Percentiles rank a stretch among this genome's conserved stretches.
phyloP scores from a whole-genome alignment of 2,329 filamentous ascomycete species.

The Sporothrix brunneoviolacea region DNA sequence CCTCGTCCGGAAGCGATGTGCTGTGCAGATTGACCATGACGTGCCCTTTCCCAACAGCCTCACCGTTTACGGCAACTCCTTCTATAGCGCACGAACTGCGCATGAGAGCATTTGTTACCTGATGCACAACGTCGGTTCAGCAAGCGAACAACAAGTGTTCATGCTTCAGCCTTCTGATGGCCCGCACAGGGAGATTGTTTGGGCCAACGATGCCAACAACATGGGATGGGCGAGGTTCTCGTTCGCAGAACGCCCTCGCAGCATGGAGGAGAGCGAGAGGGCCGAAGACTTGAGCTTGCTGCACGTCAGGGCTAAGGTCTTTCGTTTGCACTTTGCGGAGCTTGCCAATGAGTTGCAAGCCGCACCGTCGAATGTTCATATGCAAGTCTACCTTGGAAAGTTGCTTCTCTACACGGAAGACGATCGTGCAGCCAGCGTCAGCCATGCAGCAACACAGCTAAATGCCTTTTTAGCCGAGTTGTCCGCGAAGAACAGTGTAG shows the following conservation, averaged over 20 bases:
- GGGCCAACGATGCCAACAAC: neutral
- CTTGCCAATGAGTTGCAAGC: neutral
- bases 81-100: neutral
- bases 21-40: conserved; percentile 12
- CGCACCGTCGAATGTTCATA: neutral
- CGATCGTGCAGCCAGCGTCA: neutral
- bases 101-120: neutral
- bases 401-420: neutral
- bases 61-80: neutral
- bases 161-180: neutral
- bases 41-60: conserved; percentile 28
- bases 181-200: neutral
- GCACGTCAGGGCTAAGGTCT: neutral
- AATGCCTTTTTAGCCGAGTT: neutral
- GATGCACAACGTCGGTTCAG: neutral
- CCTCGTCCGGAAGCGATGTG: conserved; percentile 3
- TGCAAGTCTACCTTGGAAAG: conserved; percentile 7
- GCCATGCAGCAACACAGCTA: neutral
- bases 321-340: neutral
- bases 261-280: neutral
- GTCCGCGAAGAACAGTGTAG: neutral
- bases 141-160: neutral
- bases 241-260: neutral
- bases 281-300: neutral
- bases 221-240: neutral